These are phyloP conservation scores for Aquilaria malaccensis DNA, from an alignment of 345 rosid genomes.

Conservation along the genomic window DNA sequence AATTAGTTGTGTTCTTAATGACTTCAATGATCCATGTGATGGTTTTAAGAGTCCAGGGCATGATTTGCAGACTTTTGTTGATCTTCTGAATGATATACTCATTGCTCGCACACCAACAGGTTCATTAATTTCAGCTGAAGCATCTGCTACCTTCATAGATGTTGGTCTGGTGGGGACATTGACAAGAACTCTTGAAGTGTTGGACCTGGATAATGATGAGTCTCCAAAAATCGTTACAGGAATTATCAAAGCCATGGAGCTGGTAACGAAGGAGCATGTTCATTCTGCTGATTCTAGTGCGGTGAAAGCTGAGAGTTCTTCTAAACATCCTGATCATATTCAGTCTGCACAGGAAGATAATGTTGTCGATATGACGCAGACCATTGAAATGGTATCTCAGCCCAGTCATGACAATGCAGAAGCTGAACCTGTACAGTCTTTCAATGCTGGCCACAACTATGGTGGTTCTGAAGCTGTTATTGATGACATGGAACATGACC, in stretches of 20 bases:
- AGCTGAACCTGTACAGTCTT: constrained; percentile 46
- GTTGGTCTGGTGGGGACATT: constrained; percentile 78
- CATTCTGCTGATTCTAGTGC: constrained; percentile 46
- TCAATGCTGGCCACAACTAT: constrained; percentile 43
- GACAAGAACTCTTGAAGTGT: constrained; percentile 69
- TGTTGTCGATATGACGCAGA: constrained; percentile 43
- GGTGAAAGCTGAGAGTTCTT: constrained; percentile 56
- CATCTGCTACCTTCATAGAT: constrained; percentile 83
- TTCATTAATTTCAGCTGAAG: constrained; percentile 74
- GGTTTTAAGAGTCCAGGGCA: constrained; percentile 53
- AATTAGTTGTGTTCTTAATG: constrained; percentile 54
- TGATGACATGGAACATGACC: constrained; percentile 95
- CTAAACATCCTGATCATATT: constrained; percentile 40
- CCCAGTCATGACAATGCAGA: constrained; percentile 48
- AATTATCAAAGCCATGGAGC: constrained; percentile 76
- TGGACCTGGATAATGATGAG: constrained; percentile 83
- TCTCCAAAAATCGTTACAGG: constrained; percentile 86
- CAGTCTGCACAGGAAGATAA: constrained; percentile 50
- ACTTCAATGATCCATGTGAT: constrained; percentile 52
- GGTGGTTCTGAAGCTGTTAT: constrained; percentile 79
- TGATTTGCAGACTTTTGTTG: constrained; percentile 62
- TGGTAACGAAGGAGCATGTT: constrained; percentile 90
- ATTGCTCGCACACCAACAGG: constrained; percentile 82
- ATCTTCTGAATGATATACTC: constrained; percentile 81
- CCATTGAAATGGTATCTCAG: constrained; percentile 48